These are phyloP conservation scores for Collariella sp. DNA, from an alignment of 495 filamentous ascomycete species.

Conservation along the genomic window DNA sequence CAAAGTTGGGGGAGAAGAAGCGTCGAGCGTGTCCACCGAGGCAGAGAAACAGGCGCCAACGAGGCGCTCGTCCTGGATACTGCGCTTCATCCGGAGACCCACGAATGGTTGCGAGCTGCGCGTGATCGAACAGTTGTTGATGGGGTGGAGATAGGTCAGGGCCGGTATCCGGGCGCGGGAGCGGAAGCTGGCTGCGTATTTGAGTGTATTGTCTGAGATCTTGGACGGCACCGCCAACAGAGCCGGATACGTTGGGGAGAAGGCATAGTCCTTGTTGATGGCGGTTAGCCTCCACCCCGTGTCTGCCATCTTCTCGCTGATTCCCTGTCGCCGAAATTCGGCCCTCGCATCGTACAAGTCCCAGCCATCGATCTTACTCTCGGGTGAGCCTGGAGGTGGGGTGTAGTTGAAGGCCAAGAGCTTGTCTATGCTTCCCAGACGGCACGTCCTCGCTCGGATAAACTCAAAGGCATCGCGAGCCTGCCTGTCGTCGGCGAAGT, in stretches of 20 bases:
- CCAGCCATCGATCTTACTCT: constrained; percentile 76
- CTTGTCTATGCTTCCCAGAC: constrained; percentile 74
- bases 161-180: constrained; percentile 82
- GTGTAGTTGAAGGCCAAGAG: constrained; percentile 84
- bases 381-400: constrained; percentile 51
- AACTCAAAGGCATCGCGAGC: constrained; percentile 84
- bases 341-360: constrained; percentile 73
- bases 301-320: constrained; percentile 62
- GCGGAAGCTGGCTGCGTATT: constrained; percentile 84
- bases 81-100: constrained; percentile 79
- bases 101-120: constrained; percentile 88
- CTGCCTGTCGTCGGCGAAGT: constrained; percentile 64
- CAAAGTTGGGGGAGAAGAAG: constrained; percentile 11
- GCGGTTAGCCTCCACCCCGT: constrained; percentile 83
- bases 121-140: constrained; percentile 96
- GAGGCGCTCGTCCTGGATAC: constrained; percentile 91
- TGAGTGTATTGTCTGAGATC: constrained; percentile 93
- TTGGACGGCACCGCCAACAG: constrained; percentile 72
- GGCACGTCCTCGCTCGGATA: constrained; percentile 75
- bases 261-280: constrained; percentile 81
- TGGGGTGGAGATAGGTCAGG: constrained; percentile 84
- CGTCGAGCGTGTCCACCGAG: constrained; percentile 41
- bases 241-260: constrained; percentile 91
- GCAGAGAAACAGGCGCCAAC: constrained; percentile 90
- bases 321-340: constrained; percentile 74